Evolutionary conservation across 768 basidiomycete species (phyloP).

Genomic region (Pleurotus sapidus): DNA sequence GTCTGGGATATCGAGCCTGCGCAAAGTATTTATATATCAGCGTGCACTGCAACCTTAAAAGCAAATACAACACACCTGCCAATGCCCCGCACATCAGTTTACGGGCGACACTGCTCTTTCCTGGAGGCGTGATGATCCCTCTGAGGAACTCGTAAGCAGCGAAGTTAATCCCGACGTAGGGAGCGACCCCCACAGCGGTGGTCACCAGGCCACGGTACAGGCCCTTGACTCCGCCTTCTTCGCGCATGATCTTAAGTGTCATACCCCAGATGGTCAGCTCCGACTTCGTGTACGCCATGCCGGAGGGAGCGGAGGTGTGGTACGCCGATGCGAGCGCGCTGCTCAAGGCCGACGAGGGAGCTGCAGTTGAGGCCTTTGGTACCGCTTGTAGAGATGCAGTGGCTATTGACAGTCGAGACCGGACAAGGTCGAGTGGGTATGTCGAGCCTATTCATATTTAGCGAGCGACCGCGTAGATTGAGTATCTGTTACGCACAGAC

Average conservation of each 20-base stretch:
- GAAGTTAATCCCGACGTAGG: constrained; percentile 89
- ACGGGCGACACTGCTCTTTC: constrained; percentile 60
- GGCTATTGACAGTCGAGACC: constrained; percentile 89
- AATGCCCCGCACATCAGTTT: constrained; percentile 86
- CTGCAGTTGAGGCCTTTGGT: constrained; percentile 11
- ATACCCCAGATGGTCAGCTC: constrained; percentile 83
- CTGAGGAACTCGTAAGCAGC: constrained; percentile 88
- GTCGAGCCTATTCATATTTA: constrained; percentile 56
- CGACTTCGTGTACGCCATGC: constrained; percentile 37
- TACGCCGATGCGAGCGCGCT: constrained; percentile 45
- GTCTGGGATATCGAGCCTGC: constrained; percentile 90
- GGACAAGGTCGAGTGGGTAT: constrained; percentile 92
- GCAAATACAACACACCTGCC: constrained; percentile 51
- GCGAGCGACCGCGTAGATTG: constrained; percentile 7
- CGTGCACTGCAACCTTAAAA: background rate
- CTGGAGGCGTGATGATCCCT: constrained; percentile 77
- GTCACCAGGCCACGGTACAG: constrained; percentile 84
- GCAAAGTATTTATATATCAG: background rate
- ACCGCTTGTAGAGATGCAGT: constrained; percentile 65
- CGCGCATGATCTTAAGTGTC: constrained; percentile 85
- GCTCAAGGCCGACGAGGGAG: constrained; percentile 10
- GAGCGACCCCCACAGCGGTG: constrained; percentile 88
- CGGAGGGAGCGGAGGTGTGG: constrained; percentile 46
- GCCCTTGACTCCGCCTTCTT: constrained; percentile 88
- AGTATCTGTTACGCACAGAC: constrained; percentile 63